Evolutionary conservation across 1,139 yeast genomes (phyloP).

Genomic region (Yamadazyma friedrichii): DNA sequence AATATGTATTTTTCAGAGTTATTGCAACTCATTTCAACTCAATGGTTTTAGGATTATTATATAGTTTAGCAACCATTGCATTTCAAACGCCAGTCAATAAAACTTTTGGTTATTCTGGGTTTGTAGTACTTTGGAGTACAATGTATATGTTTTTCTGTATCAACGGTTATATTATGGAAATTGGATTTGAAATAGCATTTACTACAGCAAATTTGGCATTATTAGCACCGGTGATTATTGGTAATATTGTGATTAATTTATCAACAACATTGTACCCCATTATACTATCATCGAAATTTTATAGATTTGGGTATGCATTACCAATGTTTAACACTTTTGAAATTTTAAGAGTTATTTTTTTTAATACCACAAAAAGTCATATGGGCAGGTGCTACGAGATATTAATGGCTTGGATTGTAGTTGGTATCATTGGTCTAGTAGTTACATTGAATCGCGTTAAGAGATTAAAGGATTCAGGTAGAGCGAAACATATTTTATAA

Average conservation of each 20-base stretch:
- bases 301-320: constrained; percentile 61
- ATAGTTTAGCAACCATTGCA: constrained; percentile 58
- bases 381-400: constrained; percentile 61
- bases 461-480: too few species aligned
- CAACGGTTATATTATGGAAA: constrained; percentile 64
- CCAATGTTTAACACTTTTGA: constrained; percentile 64
- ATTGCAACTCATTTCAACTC: constrained; percentile 47
- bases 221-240: constrained; percentile 61
- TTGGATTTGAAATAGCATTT: constrained; percentile 47
- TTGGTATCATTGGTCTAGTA: not conserved
- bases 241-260: constrained; percentile 59
- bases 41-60: constrained; percentile 53
- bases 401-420: constrained; percentile 55
- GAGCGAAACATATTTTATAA: too few species aligned
- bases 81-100: constrained; percentile 52
- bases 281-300: constrained; percentile 51
- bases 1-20: constrained; percentile 50
- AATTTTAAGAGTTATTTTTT: constrained; percentile 54
- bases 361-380: constrained; percentile 53
- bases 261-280: constrained; percentile 63
- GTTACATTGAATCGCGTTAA: not conserved
- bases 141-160: constrained; percentile 60
- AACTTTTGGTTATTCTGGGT: constrained; percentile 61
- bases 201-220: constrained; percentile 43
- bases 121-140: constrained; percentile 63